Percentiles rank a stretch among this genome's conserved stretches.
phyloP scores from a whole-genome alignment of 352 stramenopile genomes.

The Globisporangium lucens region DNA sequence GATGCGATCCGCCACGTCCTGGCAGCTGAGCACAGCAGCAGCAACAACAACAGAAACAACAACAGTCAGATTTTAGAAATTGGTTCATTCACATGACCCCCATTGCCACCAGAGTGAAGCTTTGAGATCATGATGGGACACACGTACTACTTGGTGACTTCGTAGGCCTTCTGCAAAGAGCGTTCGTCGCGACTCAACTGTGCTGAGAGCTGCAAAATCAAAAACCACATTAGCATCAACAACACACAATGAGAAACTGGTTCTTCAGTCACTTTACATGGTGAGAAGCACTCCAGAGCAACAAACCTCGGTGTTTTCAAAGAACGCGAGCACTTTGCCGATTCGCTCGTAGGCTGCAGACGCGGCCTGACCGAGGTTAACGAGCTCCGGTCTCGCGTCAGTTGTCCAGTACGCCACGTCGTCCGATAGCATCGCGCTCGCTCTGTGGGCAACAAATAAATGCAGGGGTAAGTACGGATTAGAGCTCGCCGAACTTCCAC shows the following conservation, averaged over 20 bases:
- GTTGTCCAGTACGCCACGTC: conserved; percentile 28
- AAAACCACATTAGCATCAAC: background rate
- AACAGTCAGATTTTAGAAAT: conserved; percentile 3
- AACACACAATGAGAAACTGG: background rate
- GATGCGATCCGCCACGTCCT: conserved; percentile 31
- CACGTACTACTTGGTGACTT: conserved; percentile 36
- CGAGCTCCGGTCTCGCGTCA: conserved; percentile 19
- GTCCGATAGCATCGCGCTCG: conserved; percentile 26
- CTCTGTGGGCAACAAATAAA: conserved; percentile 14
- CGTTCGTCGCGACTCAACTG: conserved; percentile 13
- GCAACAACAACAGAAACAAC: background rate
- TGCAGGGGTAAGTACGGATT: background rate
- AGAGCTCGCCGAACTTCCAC: background rate
- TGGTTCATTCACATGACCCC: background rate
- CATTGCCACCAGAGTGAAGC: background rate
- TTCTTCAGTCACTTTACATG: background rate
- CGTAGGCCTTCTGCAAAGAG: conserved; percentile 17
- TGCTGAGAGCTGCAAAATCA: conserved; percentile 6
- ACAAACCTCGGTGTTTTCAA: conserved; percentile 34
- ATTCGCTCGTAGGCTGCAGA: conserved; percentile 24
- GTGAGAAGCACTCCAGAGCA: too few relatives aligned
- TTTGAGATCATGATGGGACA: background rate
- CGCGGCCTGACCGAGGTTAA: conserved; percentile 29
- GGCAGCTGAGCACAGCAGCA: conserved; percentile 22
- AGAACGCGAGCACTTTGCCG: conserved; percentile 33